Evolutionary conservation across 2,329 filamentous ascomycete species (phyloP), one percentile per base, ranked within the genome.

Genomic region (Colletotrichum aenigma): DNA sequence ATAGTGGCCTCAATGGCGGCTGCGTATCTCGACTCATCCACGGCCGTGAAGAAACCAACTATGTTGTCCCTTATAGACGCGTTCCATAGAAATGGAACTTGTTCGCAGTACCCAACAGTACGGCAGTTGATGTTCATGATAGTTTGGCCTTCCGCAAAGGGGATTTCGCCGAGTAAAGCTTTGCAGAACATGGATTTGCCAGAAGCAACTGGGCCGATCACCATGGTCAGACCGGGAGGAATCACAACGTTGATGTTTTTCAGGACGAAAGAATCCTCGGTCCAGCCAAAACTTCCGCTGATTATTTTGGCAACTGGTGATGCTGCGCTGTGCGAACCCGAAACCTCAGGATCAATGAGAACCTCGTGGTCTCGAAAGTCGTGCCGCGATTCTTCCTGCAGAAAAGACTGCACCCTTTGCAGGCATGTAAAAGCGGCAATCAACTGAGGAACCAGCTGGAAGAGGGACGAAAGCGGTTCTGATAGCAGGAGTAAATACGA

Each of bases 181-280:
- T 85, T 85, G 79, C 82, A 84, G 1, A 87, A 77, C 0, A 85
- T 83, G 0, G 85, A 85, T 71, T 87, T 87, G 0, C 86, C 86
- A 0, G 82, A 83, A 1, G 81, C 86, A 9, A 87, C 79, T 0
- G 85, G 85, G 0, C 86, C 86, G 8, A 86, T 81, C 3, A 87
- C 77, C 8, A 87, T 81, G 13, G 83, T 86, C 4, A 87, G 79
- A 3, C 78, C 73, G 9, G 76, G 78, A 6, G 82, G 80, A 7
- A 87, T 79, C 1, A 76, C 73, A 3, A 86, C 68, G 34, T 83
- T 77, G 69, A 87, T 80, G 12, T 83, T 66, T 2, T 69, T 75
- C 12, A 86, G 77, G 16, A 75, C 74, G 66, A 75, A 76, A 30
- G 77, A 81, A n/a, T 77, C 79, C 8, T 77, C 76, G 21, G 76